Evolutionary conservation across 306 rosid species (phyloP).

Genomic region (Cicer judaicum): DNA sequence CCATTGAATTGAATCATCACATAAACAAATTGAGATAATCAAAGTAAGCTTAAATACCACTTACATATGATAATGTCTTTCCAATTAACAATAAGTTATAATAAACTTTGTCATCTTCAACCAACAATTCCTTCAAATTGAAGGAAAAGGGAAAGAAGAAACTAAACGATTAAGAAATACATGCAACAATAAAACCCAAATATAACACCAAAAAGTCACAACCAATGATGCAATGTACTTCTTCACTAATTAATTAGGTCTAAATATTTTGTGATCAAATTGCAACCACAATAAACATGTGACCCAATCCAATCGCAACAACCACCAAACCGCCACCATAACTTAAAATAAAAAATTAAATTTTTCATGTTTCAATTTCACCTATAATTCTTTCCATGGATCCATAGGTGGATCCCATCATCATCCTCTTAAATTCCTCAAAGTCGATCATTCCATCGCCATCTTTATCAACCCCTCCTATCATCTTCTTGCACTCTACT

Average conservation of each 20-base stretch:
- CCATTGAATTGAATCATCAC: neutral
- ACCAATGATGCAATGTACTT: neutral
- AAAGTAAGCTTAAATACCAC: neutral
- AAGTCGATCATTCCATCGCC: slow-evolving; percentile 85
- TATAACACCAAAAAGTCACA: neutral
- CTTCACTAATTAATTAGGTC: neutral
- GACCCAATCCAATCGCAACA: neutral
- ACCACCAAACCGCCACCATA: neutral
- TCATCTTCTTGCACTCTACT: slow-evolving; percentile 80
- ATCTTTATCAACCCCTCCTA: slow-evolving; percentile 71
- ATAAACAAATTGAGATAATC: neutral
- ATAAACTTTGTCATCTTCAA: neutral
- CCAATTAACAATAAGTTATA: neutral
- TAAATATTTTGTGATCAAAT: neutral
- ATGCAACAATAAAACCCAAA: neutral
- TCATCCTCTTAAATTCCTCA: slow-evolving; percentile 84
- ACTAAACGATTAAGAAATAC: neutral
- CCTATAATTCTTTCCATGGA: slow-evolving; percentile 21
- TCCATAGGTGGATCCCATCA: slow-evolving; percentile 67
- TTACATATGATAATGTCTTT: neutral
- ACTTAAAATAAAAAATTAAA: neutral
- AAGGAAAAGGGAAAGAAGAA: slow-evolving; percentile 1
- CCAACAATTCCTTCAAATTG: neutral
- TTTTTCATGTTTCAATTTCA: neutral
- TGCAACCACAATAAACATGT: neutral